Percentiles rank a stretch among this genome's conserved stretches.
These are phyloP conservation scores for Leccinum cinnamomeum DNA, from an alignment of 1,284 basidiomycete genomes.

Conservation along the genomic window DNA sequence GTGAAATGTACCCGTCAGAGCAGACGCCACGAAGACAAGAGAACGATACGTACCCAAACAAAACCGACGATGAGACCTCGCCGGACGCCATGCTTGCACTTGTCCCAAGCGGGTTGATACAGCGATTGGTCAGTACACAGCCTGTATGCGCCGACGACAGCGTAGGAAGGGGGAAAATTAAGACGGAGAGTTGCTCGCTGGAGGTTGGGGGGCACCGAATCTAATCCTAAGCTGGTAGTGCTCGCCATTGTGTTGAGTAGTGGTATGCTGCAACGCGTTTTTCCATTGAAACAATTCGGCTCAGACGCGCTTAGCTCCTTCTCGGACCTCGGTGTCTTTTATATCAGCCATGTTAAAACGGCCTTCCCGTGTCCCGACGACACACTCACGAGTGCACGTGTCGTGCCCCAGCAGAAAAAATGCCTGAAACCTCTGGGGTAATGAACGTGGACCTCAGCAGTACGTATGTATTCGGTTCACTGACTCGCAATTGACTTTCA, in stretches of 20 bases:
- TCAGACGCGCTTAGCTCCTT: neutral
- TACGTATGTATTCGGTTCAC: constrained; percentile 13
- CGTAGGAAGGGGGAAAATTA: constrained; percentile 71
- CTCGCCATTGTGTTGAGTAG: neutral
- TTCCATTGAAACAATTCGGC: neutral
- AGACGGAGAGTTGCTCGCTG: constrained; percentile 56
- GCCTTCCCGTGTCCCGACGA: neutral
- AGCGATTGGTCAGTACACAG: constrained; percentile 65
- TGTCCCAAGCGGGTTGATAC: constrained; percentile 70
- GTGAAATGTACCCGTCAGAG: neutral
- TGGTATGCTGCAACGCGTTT: neutral
- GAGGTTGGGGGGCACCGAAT: constrained; percentile 45
- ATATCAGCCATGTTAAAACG: neutral
- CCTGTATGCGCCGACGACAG: constrained; percentile 72
- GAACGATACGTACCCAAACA: constrained; percentile 55
- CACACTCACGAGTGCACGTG: neutral
- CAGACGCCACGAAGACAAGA: neutral
- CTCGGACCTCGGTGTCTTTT: constrained; percentile 13
- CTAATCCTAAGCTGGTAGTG: neutral
- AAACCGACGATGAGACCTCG: constrained; percentile 62
- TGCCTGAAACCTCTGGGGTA: neutral
- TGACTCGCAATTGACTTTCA: neutral
- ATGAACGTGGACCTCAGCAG: constrained; percentile 22
- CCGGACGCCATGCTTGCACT: constrained; percentile 66
- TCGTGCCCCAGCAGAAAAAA: neutral